Conservation (phyloP, 140 eudicot genomes). For the Bidens hawaiensis region DNA sequence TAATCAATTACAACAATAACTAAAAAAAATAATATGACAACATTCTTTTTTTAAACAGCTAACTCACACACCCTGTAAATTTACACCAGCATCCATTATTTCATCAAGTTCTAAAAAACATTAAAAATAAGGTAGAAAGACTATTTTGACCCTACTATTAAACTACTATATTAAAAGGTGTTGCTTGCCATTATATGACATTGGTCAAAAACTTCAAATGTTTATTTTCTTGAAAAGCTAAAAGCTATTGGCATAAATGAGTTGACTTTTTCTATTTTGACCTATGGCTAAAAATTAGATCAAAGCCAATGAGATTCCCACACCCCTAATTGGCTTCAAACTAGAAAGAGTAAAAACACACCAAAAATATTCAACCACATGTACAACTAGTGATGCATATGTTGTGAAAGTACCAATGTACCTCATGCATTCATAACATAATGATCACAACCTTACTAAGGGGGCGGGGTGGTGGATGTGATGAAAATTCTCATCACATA, state of each 20-base stretch:
- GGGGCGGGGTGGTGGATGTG: too few relatives aligned
- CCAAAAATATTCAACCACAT: constrained; percentile 27
- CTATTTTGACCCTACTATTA: constrained; percentile 6
- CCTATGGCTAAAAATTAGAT: constrained; percentile 22
- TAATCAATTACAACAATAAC: too few relatives aligned
- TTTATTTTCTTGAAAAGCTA: constrained; percentile 36
- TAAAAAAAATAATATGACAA: too few relatives aligned
- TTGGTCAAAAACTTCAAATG: too few relatives aligned
- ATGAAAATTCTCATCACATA: too few relatives aligned
- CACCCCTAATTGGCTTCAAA: constrained; percentile 25
- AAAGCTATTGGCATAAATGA: constrained; percentile 31
- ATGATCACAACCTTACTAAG: too few relatives aligned
- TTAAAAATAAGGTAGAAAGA: too few relatives aligned
- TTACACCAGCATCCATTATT: too few relatives aligned
- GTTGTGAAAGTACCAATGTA: constrained; percentile 29
- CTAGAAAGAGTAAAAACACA: constrained; percentile 24
- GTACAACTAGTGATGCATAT: constrained; percentile 40
- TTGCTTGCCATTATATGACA: too few relatives aligned
- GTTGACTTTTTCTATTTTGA: constrained; percentile 33
- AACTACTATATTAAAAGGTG: not conserved
- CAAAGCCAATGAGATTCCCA: constrained; percentile 31
- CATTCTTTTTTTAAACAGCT: too few relatives aligned
- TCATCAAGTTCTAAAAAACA: too few relatives aligned
- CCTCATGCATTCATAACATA: constrained; percentile 5
- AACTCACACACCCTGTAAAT: too few relatives aligned